A percentile compares a stretch with the other conserved stretches of the same genome.
Conservation (phyloP, 768 basidiomycete species). For the Xerocomellus intermedius region DNA sequence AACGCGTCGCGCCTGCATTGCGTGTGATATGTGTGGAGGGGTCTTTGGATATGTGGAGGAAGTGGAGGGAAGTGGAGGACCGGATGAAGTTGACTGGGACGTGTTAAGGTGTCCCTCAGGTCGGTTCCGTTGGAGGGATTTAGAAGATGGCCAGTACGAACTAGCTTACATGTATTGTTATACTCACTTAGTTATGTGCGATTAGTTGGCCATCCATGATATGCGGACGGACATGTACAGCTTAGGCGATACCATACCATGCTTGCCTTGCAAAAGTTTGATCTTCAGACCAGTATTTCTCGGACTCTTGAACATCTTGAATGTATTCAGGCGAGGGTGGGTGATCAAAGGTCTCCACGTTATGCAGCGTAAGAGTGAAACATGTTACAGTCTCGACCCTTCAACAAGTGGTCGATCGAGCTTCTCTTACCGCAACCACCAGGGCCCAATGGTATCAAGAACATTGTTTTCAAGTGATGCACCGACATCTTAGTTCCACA, state of each 20-base stretch:
- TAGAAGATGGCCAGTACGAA: background rate
- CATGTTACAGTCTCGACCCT: background rate
- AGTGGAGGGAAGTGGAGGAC: slow-evolving; percentile 28
- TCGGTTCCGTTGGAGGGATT: background rate
- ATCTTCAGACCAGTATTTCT: background rate
- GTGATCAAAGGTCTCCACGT: background rate
- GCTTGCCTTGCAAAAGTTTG: background rate
- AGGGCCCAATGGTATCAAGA: too few species aligned
- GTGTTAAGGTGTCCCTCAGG: background rate
- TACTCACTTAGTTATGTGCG: background rate
- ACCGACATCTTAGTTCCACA: too few species aligned
- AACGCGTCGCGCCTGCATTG: slow-evolving; percentile 23
- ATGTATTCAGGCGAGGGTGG: too few species aligned
- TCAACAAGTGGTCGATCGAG: background rate
- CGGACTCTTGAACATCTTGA: background rate
- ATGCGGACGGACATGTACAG: too few species aligned
- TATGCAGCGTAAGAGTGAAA: background rate
- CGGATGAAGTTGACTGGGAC: slow-evolving; percentile 14
- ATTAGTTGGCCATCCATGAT: too few species aligned
- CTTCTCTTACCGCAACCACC: too few species aligned
- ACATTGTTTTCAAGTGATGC: too few species aligned
- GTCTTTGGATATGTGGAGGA: slow-evolving; percentile 29
- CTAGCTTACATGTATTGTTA: slow-evolving; percentile 5
- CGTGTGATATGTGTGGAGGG: slow-evolving; percentile 27
- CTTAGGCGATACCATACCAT: background rate